Evolutionary conservation across 805 yeast genomes (phyloP).

Genomic region (Starmerella khaoyaiensis): DNA sequence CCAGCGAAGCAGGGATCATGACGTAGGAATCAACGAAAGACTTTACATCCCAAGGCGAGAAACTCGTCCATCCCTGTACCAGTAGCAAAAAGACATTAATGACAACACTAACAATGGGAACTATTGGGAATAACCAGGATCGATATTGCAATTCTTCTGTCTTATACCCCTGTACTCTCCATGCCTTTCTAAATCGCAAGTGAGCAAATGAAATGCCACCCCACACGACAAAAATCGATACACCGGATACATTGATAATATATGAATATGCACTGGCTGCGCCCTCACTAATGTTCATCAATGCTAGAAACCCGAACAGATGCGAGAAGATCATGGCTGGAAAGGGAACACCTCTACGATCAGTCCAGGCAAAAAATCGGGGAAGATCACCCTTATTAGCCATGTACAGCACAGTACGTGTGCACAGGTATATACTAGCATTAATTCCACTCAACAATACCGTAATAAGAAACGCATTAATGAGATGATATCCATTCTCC

Average conservation of each 20-base stretch:
- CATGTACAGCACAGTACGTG: constrained; percentile 52
- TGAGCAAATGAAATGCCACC: constrained; percentile 45
- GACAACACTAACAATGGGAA: constrained; percentile 38
- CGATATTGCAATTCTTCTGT: constrained; percentile 39
- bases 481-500: constrained; percentile 39
- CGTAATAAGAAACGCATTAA: constrained; percentile 49
- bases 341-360: constrained; percentile 51
- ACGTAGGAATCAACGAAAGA: constrained; percentile 49
- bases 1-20: constrained; percentile 43
- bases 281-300: constrained; percentile 46
- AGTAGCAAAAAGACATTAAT: constrained; percentile 42
- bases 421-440: constrained; percentile 54
- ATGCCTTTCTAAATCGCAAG: constrained; percentile 41
- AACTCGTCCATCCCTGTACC: constrained; percentile 55
- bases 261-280: constrained; percentile 48
- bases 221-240: constrained; percentile 58
- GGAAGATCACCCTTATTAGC: constrained; percentile 53
- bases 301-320: constrained; percentile 37
- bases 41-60: constrained; percentile 47
- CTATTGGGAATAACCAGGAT: constrained; percentile 40
- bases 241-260: constrained; percentile 52
- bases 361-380: constrained; percentile 38
- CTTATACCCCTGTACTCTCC: constrained; percentile 31
- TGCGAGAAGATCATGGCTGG: constrained; percentile 45
- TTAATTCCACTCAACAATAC: constrained; percentile 60